Evolutionary conservation across 148 eudicot species (phyloP), one percentile per base, ranked within the genome.

Genomic region (Linanthus parryae): DNA sequence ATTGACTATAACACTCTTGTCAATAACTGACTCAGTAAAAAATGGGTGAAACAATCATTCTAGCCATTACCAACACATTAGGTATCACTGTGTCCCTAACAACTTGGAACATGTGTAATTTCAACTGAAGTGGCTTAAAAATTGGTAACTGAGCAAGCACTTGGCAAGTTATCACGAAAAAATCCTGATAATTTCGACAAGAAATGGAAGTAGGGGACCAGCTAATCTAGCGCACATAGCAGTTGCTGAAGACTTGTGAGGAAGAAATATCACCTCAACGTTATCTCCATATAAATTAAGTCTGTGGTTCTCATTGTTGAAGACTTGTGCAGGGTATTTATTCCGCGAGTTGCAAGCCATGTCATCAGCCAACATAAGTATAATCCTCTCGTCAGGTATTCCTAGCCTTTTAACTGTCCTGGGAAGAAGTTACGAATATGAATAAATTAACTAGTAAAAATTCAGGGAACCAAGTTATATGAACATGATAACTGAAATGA

Each of bases 261-360:
- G 30, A 59, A 56, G 28, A 54, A 45, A 44, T 36, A 58, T 40
- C 61, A 84, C 98, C 94, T 91, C 98, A 35, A 86, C 98, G 57
- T 91, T 91, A 70, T 91, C 94, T 15, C 98, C 98, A 64, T 91
- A 91, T 76, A 91, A 71, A 63, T 91, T 91, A 57, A 87, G 95
- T 57, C 69, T 70, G 67, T 91, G 98, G 58, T 91, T 91, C 64
- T 91, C 95, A 71, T 91, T 91, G 82, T 91, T 91, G 73, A 91
- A 91, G 57, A 91, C 98, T 73, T 86, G 98, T 21, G 98, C 98
- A 62, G 98, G 95, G 64, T 83, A 81, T 64, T 87, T 91, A 68
- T 91, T 91, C 63, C 98, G 78, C 35, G 98, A 68, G 75, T 91
- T 91, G 79, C 98, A 91, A 52, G 95, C 98, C 98, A 91, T 91